phyloP scores from a whole-genome alignment of 2,329 filamentous ascomycete species.

The Drechslera avenae region DNA sequence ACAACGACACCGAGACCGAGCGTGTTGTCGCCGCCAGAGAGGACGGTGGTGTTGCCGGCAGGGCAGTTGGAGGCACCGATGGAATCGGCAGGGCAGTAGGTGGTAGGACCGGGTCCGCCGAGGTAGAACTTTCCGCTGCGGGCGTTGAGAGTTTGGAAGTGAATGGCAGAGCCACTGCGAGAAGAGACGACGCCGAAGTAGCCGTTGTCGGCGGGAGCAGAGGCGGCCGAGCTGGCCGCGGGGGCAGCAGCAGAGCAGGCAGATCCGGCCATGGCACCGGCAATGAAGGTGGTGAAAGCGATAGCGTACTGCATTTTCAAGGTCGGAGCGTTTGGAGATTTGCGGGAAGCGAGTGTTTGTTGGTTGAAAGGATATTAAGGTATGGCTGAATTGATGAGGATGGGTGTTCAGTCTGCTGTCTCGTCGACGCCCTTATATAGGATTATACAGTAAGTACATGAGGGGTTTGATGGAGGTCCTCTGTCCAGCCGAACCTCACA shows the following conservation, averaged over 20 bases:
- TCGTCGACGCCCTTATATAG: neutral
- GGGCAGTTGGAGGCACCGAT: constrained; percentile 51
- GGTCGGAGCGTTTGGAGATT: constrained; percentile 1
- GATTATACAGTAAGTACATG: neutral
- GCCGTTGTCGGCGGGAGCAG: constrained; percentile 10
- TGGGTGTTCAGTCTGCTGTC: neutral
- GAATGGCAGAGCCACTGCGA: constrained; percentile 57
- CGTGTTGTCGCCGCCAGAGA: constrained; percentile 45
- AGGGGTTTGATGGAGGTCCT: neutral
- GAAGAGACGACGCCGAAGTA: constrained; percentile 53
- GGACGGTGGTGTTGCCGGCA: constrained; percentile 54
- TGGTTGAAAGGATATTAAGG: neutral
- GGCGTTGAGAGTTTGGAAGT: constrained; percentile 55
- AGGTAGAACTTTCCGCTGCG: constrained; percentile 57
- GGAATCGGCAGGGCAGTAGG: constrained; percentile 55
- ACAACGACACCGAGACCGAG: constrained; percentile 57
- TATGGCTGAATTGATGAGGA: neutral
- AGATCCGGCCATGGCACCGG: constrained; percentile 1
- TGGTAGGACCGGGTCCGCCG: constrained; percentile 50
- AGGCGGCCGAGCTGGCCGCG: neutral
- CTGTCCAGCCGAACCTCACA: constrained; percentile 1
- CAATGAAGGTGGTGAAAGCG: constrained; percentile 13
- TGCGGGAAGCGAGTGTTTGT: constrained; percentile 20
- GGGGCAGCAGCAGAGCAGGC: neutral
- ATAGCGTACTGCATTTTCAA: constrained; percentile 44